phyloP scores from a whole-genome alignment of 1,284 basidiomycete species.

The Cryptococcus sp. region DNA sequence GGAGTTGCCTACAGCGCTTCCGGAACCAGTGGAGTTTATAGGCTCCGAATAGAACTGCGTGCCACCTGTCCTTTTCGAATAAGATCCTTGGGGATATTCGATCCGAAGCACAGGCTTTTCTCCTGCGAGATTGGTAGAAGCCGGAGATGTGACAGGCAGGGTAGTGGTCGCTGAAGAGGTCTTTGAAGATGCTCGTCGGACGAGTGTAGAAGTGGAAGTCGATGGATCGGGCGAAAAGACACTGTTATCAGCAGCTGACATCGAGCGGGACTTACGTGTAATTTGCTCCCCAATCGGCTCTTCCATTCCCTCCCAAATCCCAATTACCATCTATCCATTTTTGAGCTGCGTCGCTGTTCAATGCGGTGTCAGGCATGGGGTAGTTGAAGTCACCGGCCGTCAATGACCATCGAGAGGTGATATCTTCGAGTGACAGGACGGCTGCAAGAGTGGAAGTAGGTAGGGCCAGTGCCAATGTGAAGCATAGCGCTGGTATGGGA shows the following conservation, averaged over 20 bases:
- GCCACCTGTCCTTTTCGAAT: slow-evolving; percentile 42
- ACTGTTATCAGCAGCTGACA: slow-evolving; percentile 6
- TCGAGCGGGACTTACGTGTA: slow-evolving; percentile 25
- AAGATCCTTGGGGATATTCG: slow-evolving; percentile 43
- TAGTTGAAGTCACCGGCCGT: slow-evolving; percentile 23
- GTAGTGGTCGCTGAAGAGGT: slow-evolving; percentile 7
- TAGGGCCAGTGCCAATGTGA: not conserved
- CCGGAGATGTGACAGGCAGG: slow-evolving; percentile 13
- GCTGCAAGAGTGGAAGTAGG: not conserved
- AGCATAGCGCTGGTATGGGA: no score
- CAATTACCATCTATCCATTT: slow-evolving; percentile 28
- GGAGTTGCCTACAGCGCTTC: slow-evolving; percentile 10
- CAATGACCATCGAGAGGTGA: slow-evolving; percentile 11
- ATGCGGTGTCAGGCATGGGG: slow-evolving; percentile 20
- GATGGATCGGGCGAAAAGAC: slow-evolving; percentile 31
- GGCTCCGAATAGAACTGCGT: slow-evolving; percentile 45
- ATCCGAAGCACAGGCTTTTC: slow-evolving; percentile 35
- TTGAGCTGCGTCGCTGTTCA: slow-evolving; percentile 19
- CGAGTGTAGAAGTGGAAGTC: slow-evolving; percentile 10
- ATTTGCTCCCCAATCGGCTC: slow-evolving; percentile 26
- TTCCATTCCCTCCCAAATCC: slow-evolving; percentile 20
- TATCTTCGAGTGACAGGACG: not conserved
- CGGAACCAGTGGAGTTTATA: slow-evolving; percentile 13
- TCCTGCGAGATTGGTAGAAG: slow-evolving; percentile 17
- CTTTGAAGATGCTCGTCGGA: slow-evolving; percentile 10